Percentiles rank a stretch among this genome's conserved stretches.
phyloP scores from a whole-genome alignment of 768 basidiomycete species.

The Dentipellis sp. region DNA sequence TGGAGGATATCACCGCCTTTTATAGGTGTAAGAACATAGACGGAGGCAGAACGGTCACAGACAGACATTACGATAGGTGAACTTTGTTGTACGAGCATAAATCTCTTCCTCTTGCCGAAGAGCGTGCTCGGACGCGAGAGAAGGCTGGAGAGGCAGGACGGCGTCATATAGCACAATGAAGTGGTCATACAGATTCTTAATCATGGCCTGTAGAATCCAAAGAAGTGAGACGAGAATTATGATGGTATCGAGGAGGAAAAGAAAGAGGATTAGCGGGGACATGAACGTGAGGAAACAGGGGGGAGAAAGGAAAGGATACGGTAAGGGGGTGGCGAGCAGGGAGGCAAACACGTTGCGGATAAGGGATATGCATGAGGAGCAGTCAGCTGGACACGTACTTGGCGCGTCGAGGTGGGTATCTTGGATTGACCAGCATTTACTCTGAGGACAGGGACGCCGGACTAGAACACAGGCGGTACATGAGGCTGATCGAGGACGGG shows the following conservation, averaged over 20 bases:
- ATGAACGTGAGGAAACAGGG: neutral
- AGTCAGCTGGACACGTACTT: slow-evolving; percentile 32
- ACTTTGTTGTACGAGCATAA: slow-evolving; percentile 63
- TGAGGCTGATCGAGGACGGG: neutral
- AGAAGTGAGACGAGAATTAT: neutral
- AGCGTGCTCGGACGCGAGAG: slow-evolving; percentile 69
- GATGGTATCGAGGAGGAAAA: neutral
- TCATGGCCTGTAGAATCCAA: slow-evolving; percentile 43
- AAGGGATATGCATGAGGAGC: slow-evolving; percentile 6
- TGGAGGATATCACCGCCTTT: slow-evolving; percentile 45
- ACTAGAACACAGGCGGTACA: slow-evolving; percentile 22
- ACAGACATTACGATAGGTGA: slow-evolving; percentile 73
- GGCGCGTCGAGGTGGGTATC: slow-evolving; percentile 65
- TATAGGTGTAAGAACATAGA: slow-evolving; percentile 6
- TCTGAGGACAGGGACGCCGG: slow-evolving; percentile 56
- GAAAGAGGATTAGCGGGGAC: neutral
- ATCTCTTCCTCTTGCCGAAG: slow-evolving; percentile 75
- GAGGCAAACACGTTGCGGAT: slow-evolving; percentile 6
- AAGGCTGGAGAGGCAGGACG: slow-evolving; percentile 43
- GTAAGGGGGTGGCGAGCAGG: neutral
- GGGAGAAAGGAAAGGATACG: neutral
- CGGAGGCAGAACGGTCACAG: slow-evolving; percentile 8
- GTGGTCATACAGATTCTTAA: slow-evolving; percentile 66
- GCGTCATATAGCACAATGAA: slow-evolving; percentile 58
- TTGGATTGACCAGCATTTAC: slow-evolving; percentile 61